A percentile compares a stretch with the other conserved stretches of the same genome.
Evolutionary conservation across 331 rosid species (phyloP).

Genomic region (Spiraea crenata): DNA sequence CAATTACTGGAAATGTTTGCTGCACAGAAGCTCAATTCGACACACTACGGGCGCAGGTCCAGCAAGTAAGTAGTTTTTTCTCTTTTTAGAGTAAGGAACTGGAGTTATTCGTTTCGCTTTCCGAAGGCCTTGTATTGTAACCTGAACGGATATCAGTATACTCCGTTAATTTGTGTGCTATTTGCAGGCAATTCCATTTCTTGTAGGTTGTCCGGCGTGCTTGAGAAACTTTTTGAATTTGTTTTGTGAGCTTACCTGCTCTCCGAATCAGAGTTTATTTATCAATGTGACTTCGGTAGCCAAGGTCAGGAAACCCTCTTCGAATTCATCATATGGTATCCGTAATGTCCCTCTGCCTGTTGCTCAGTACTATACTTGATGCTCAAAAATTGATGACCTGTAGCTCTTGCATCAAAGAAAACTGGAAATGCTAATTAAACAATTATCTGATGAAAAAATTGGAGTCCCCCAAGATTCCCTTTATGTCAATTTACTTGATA

Average conservation of each 20-base stretch:
- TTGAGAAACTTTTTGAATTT: slow-evolving; percentile 92
- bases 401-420: neutral
- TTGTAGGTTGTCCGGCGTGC: slow-evolving; percentile 99
- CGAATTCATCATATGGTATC: neutral
- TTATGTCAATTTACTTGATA: slow-evolving; percentile 8
- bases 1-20: slow-evolving; percentile 86
- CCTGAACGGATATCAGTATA: neutral
- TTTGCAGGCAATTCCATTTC: slow-evolving; percentile 94
- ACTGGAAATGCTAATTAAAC: neutral
- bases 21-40: slow-evolving; percentile 91
- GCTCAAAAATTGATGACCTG: neutral
- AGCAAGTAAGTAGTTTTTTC: slow-evolving; percentile 59
- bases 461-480: neutral
- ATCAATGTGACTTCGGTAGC: slow-evolving; percentile 82
- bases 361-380: neutral
- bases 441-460: neutral
- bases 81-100: neutral
- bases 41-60: slow-evolving; percentile 76
- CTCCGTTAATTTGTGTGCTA: slow-evolving; percentile 18
- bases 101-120: neutral
- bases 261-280: slow-evolving; percentile 93
- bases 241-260: slow-evolving; percentile 98
- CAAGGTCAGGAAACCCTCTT: slow-evolving; percentile 47
- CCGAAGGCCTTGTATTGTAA: neutral
- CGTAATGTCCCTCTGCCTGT: neutral